A percentile compares a stretch with the other conserved stretches of the same genome.
These are phyloP conservation scores for Corymbia maculata DNA, from an alignment of 345 rosid species.

Conservation along the genomic window DNA sequence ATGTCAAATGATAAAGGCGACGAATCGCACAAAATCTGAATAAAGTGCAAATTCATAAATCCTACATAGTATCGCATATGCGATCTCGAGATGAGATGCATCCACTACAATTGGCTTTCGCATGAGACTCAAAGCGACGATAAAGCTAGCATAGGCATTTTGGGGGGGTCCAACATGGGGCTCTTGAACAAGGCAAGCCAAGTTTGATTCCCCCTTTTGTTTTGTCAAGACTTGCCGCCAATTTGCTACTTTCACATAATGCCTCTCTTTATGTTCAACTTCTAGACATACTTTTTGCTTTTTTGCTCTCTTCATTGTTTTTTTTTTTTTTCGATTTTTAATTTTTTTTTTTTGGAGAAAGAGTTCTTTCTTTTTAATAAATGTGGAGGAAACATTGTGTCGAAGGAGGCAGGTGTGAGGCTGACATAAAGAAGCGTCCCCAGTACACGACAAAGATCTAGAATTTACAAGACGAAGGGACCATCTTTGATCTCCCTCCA, in stretches of 20 bases:
- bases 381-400: neutral
- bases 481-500: neutral
- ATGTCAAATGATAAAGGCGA: neutral
- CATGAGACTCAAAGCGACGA: neutral
- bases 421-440: neutral
- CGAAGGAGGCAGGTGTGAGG: neutral
- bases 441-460: neutral
- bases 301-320: neutral
- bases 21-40: neutral
- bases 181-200: neutral
- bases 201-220: neutral
- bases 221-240: neutral
- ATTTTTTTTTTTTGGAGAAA: neutral
- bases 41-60: neutral
- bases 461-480: neutral
- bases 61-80: fast-evolving
- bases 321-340: no score
- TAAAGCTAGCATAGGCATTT: neutral
- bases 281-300: neutral
- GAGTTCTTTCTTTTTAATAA: neutral
- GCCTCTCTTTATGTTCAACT: neutral
- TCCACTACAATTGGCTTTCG: neutral
- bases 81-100: neutral
- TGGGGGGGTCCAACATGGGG: neutral
- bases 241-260: neutral